Conservation (phyloP, 2,329 filamentous ascomycete species). For the Aspergillus fischeri region DNA sequence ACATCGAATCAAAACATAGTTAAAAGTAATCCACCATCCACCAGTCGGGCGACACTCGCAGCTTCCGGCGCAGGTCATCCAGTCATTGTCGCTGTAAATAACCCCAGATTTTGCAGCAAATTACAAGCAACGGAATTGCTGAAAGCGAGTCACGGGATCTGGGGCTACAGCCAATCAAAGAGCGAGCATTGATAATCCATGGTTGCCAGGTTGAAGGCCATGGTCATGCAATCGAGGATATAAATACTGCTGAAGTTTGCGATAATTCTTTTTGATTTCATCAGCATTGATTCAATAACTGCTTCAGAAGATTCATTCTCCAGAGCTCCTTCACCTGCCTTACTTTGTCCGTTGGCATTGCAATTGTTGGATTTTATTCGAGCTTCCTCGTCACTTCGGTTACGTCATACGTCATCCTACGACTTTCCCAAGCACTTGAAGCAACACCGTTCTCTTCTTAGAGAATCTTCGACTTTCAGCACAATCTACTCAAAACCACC, state of each 20-base stretch:
- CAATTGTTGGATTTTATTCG: neutral
- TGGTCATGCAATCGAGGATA: constrained; percentile 2
- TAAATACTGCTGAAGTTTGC: constrained; percentile 7
- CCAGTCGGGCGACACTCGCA: neutral
- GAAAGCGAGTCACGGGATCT: constrained; percentile 4
- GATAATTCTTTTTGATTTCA: neutral
- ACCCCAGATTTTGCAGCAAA: neutral
- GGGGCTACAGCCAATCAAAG: constrained; percentile 16
- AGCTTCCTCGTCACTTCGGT: neutral
- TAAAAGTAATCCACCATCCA: neutral
- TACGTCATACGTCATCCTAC: constrained; percentile 6
- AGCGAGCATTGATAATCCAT: constrained; percentile 22
- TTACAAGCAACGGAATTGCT: neutral
- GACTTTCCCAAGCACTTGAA: neutral
- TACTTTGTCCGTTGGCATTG: neutral
- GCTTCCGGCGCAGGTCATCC: neutral
- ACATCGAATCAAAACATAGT: neutral
- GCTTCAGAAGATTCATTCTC: neutral
- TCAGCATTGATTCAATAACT: neutral
- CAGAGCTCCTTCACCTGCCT: neutral
- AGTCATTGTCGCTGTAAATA: neutral
- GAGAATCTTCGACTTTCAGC: neutral
- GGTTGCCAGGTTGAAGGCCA: neutral
- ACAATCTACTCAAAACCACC: constrained; percentile 2
- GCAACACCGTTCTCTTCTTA: neutral